phyloP scores from a whole-genome alignment of 2,329 filamentous ascomycete genomes.

The Dothideomycetes sp. region DNA sequence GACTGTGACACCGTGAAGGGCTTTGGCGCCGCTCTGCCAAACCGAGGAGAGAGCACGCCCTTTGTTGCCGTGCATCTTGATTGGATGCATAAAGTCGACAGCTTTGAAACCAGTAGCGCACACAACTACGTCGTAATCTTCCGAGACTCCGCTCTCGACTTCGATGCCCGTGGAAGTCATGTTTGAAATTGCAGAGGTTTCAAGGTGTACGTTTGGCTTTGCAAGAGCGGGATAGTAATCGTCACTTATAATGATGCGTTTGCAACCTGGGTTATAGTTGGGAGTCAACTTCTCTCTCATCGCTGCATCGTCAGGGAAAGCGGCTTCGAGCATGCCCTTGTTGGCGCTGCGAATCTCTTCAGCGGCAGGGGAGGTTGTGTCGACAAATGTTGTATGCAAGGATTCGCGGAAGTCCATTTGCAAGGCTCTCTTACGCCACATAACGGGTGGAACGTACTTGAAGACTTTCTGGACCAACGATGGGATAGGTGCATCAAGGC shows the following conservation, averaged over 20 bases:
- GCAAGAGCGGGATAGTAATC: constrained; percentile 47
- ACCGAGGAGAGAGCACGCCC: constrained; percentile 38
- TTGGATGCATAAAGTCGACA: constrained; percentile 50
- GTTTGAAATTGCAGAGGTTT: constrained; percentile 40
- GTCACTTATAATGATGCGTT: constrained; percentile 45
- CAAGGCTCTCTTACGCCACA: constrained; percentile 40
- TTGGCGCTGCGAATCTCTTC: constrained; percentile 32
- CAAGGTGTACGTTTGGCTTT: constrained; percentile 40
- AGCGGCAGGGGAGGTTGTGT: constrained; percentile 32
- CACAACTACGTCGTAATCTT: constrained; percentile 46
- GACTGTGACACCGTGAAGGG: constrained; percentile 44
- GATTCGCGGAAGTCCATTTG: constrained; percentile 49
- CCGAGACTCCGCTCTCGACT: constrained; percentile 29
- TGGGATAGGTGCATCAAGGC: constrained; percentile 40
- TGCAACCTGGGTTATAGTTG: constrained; percentile 46
- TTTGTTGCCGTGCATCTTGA: constrained; percentile 41
- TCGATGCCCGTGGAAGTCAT: constrained; percentile 41
- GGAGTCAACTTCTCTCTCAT: constrained; percentile 47
- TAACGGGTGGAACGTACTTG: constrained; percentile 42
- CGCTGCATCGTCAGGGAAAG: constrained; percentile 41
- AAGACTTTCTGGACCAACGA: constrained; percentile 34
- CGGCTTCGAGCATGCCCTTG: constrained; percentile 33
- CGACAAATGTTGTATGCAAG: constrained; percentile 37
- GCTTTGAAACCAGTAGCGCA: constrained; percentile 52
- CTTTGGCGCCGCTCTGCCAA: constrained; percentile 46